A percentile compares a stretch with the other conserved stretches of the same genome.
Conservation (phyloP, 805 yeast species). For the Yarrowia deformans region DNA sequence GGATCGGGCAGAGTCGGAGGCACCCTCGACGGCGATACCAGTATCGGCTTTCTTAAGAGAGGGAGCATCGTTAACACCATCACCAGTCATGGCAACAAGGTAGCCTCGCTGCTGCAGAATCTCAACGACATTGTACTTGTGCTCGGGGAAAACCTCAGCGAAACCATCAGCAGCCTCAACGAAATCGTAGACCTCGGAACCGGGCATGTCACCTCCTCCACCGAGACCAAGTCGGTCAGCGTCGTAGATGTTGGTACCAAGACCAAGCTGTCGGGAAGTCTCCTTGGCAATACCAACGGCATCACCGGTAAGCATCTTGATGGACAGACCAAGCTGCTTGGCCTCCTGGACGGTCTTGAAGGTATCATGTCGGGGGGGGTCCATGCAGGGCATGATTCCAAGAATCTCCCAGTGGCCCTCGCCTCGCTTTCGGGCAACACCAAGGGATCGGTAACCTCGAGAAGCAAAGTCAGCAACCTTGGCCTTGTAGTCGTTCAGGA, state of each 20-base stretch:
- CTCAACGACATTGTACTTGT: slow-evolving; percentile 71
- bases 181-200: slow-evolving; percentile 70
- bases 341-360: slow-evolving; percentile 94
- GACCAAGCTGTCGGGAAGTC: slow-evolving; percentile 96
- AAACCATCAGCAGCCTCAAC: slow-evolving; percentile 94
- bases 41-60: slow-evolving; percentile 75
- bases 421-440: slow-evolving; percentile 99
- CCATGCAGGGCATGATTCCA: slow-evolving; percentile 99
- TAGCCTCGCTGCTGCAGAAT: slow-evolving; percentile 69
- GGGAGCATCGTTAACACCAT: slow-evolving; percentile 74
- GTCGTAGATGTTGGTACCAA: slow-evolving; percentile 94
- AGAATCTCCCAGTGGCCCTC: slow-evolving; percentile 98
- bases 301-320: slow-evolving; percentile 98
- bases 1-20: slow-evolving; percentile 56
- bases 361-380: slow-evolving; percentile 98
- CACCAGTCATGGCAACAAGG: slow-evolving; percentile 75
- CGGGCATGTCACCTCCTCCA: slow-evolving; percentile 69
- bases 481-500: slow-evolving; percentile 93
- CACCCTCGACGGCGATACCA: slow-evolving; percentile 81
- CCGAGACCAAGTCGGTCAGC: slow-evolving; percentile 97
- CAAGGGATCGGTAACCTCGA: slow-evolving; percentile 97
- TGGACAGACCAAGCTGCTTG: slow-evolving; percentile 87
- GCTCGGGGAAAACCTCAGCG: slow-evolving; percentile 75
- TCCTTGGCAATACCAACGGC: slow-evolving; percentile 99
- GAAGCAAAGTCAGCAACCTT: slow-evolving; percentile 97